Evolutionary conservation across 306 rosid species (phyloP), one percentile per base, ranked within the genome.

Genomic region (Elaeagnus macrophylla): DNA sequence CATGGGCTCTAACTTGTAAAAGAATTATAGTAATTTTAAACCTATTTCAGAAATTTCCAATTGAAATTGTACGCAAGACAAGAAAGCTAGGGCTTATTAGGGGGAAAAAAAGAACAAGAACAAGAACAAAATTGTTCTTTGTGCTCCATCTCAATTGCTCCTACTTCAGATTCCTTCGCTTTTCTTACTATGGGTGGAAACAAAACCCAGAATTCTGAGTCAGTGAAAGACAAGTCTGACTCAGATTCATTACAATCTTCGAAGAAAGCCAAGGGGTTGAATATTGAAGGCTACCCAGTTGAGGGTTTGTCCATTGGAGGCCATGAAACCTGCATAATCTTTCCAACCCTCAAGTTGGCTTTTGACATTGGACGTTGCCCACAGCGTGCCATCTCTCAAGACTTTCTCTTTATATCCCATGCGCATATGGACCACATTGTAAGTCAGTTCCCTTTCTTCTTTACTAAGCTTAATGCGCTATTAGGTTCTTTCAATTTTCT

Each of bases 401-500:
- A 87, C 68, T 86, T 84, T 57, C 81, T 91, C 59, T 77, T 80
- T 19, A 87, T 86, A 74, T 84, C 97, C n/a, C 97, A 87, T 74
- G 84, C 83, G 16, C 97, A 91, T 71, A 80, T 91, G 95, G 97
- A 91, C 75, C 97, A 87, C 83, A 91, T 91, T 52, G 97, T 91
- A 67, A 71, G 87, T 25, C 32, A 5, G 32, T 36, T 51, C 38
- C 67, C 17, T 63, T 52, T 19, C 17, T 32, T 56, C 59, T 41
- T 12, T 37, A 18, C 25, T 40, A 18, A 9, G 5, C 25, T 51
- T 12, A 0, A 51, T 58, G 35, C 44, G 35, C 2, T 0, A 15
- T 47, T 38, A 37, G 46, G 54, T 42, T 67, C 58, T 54, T 37
- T 40, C 40, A 12, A 15, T 32, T 56, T 0, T 56, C 3, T 60